A percentile compares a stretch with the other conserved stretches of the same genome.
These are phyloP conservation scores for Globisporangium camurandrum DNA, from an alignment of 352 stramenopile species.

Conservation along the genomic window DNA sequence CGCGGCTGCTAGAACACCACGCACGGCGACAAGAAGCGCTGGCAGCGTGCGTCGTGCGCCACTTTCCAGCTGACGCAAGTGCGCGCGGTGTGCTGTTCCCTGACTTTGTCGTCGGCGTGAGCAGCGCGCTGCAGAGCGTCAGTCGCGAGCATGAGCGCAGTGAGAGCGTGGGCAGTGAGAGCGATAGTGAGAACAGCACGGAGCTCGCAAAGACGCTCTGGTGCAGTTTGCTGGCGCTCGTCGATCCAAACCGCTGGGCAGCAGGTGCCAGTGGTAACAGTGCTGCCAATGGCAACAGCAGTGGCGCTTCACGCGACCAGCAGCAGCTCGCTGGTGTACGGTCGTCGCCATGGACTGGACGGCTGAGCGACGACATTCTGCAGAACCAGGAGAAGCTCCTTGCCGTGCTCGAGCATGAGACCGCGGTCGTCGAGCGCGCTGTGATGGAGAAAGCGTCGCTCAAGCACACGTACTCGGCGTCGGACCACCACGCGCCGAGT, in stretches of 20 bases:
- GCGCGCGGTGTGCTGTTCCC: conserved; percentile 42
- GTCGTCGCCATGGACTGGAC: conserved; percentile 36
- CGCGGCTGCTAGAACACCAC: conserved; percentile 26
- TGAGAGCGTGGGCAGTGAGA: too few relatives aligned
- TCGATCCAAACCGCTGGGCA: conserved; percentile 14
- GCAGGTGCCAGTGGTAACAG: not conserved
- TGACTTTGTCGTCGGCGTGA: conserved; percentile 47
- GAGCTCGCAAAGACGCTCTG: conserved; percentile 47
- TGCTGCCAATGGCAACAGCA: not conserved
- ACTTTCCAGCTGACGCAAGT: conserved; percentile 36
- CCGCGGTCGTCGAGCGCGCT: conserved; percentile 60
- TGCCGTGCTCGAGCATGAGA: conserved; percentile 71
- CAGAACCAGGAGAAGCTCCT: conserved; percentile 79
- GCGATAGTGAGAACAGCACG: not conserved
- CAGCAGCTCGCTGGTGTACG: too few relatives aligned
- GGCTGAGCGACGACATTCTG: conserved; percentile 71
- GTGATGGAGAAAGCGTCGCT: conserved; percentile 77
- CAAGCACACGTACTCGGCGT: conserved; percentile 52
- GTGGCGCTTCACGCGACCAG: conserved; percentile 10
- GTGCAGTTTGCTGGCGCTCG: conserved; percentile 30
- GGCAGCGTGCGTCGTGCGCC: conserved; percentile 5
- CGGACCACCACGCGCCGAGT: conserved; percentile 14
- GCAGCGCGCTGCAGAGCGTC: conserved; percentile 30
- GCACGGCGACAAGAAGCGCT: too few relatives aligned
- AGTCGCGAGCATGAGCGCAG: conserved; percentile 21